Evolutionary conservation across 768 basidiomycete genomes (phyloP).

Genomic region (Harrya chromipes): DNA sequence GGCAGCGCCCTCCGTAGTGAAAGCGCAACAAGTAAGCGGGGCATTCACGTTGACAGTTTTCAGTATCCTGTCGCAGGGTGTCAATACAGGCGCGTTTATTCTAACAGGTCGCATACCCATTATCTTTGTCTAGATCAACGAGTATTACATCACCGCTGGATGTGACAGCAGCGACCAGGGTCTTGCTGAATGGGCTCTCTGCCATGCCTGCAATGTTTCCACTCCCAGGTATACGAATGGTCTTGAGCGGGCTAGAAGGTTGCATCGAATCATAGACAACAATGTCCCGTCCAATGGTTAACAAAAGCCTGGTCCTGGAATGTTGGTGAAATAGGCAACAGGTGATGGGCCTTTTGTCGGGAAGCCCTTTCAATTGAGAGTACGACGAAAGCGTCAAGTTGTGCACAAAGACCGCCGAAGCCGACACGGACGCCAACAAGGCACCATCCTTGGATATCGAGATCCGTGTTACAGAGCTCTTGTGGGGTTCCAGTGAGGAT

Average conservation of each 20-base stretch:
- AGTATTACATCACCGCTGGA: slow-evolving; percentile 53
- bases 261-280: slow-evolving; percentile 61
- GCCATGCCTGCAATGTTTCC: slow-evolving; percentile 56
- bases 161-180: slow-evolving; percentile 57
- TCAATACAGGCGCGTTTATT: not conserved
- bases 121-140: slow-evolving; percentile 74
- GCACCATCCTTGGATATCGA: slow-evolving; percentile 57
- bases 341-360: slow-evolving; percentile 37
- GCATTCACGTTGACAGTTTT: slow-evolving; percentile 53
- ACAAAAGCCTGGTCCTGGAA: slow-evolving; percentile 54
- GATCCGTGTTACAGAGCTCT: slow-evolving; percentile 46
- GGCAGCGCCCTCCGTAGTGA: slow-evolving; percentile 66
- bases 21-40: slow-evolving; percentile 56
- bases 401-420: slow-evolving; percentile 53
- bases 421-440: slow-evolving; percentile 56
- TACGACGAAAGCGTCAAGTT: slow-evolving; percentile 54
- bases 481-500: slow-evolving; percentile 53
- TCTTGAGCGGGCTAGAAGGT: slow-evolving; percentile 54
- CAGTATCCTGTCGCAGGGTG: slow-evolving; percentile 44
- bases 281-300: slow-evolving; percentile 51
- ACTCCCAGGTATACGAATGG: slow-evolving; percentile 44
- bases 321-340: slow-evolving; percentile 64
- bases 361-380: slow-evolving; percentile 53
- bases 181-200: slow-evolving; percentile 76
- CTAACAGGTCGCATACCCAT: slow-evolving; percentile 44